Base-by-base conservation (phyloP, 805 yeast species). In the Osmozyma mogii region DNA sequence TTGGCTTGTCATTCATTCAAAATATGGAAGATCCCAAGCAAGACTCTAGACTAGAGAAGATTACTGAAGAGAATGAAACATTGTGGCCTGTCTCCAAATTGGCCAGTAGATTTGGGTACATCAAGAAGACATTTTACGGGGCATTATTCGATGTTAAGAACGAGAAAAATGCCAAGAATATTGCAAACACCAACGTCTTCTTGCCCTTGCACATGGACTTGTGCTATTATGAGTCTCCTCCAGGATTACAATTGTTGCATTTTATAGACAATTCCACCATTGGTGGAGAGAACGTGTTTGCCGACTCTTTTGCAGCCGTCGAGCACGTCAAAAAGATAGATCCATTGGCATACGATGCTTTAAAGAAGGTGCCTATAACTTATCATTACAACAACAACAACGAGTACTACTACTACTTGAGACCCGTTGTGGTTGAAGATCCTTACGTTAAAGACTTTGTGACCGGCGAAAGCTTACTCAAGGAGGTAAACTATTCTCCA, bases 181-280 rank as follows among this genome's bases (percentile, higher is more conserved):
- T 82, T 29, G 88, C 88, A 4, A 72, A 78, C 45, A 77, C 92
- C 4, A 62, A 68, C 28, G 65, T 63, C 6, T 70, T 70, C 41
- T 61, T 83, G 23, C 87, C 87, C 3, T 59, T 82, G 28, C 94
- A 82, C 44, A 82, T 79, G 80, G 92, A 83, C 45, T 61, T 82
- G 15, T 62, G 76, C 26, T 82, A 81, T 54, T 75, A 80, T 46
- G 88, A 82, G 49, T 74, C 85, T 8, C 88, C 88, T 3, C 94
- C 94, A 1, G 89, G 89, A 1, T 55, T 82, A 25, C 88, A 82
- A 50, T 49, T 79, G 22, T 60, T 82, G 25, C 92, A 82, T 42
- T 65, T 72, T 30, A 65, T 75, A 21, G 52, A 63, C 27, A 72
- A 74, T 43, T 56, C 69, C 9, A 70, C 78, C 8, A 41, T 42